phyloP scores from a whole-genome alignment of 2,329 filamentous ascomycete species.

The Trichoderma sp. region DNA sequence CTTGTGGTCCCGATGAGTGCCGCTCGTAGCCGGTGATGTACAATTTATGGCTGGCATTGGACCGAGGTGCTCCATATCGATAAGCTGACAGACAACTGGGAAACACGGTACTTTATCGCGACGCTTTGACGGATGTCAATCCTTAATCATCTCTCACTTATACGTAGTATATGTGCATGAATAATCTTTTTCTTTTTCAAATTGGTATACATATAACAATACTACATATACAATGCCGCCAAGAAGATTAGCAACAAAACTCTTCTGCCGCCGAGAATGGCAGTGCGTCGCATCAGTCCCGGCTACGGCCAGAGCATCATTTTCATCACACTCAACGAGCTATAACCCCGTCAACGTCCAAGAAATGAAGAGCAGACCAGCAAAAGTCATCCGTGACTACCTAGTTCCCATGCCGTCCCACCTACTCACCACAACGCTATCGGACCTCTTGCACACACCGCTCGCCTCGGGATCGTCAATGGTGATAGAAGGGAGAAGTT shows the following conservation, averaged over 20 bases:
- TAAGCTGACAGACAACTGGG: background rate
- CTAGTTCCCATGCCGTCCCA: conserved; percentile 62
- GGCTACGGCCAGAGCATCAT: background rate
- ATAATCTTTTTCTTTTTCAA: background rate
- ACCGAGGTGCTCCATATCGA: background rate
- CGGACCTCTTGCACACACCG: conserved; percentile 49
- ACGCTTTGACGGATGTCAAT: background rate
- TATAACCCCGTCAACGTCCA: conserved; percentile 19
- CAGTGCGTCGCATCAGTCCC: background rate
- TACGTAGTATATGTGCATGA: background rate
- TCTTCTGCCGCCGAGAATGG: background rate
- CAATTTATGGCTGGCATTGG: background rate
- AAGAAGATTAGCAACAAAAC: background rate
- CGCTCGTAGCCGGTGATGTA: background rate
- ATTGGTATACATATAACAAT: no score
- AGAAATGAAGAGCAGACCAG: conserved; percentile 30
- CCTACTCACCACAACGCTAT: conserved; percentile 64
- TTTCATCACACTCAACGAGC: background rate
- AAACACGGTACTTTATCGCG: background rate
- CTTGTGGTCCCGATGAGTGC: background rate
- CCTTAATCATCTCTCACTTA: background rate
- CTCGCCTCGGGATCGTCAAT: conserved; percentile 1
- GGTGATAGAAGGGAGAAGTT: background rate
- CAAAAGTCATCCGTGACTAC: conserved; percentile 45
- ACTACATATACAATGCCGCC: background rate